Base-by-base conservation (phyloP, 108 stramenopile species). In the Skeletonema tropicum region DNA sequence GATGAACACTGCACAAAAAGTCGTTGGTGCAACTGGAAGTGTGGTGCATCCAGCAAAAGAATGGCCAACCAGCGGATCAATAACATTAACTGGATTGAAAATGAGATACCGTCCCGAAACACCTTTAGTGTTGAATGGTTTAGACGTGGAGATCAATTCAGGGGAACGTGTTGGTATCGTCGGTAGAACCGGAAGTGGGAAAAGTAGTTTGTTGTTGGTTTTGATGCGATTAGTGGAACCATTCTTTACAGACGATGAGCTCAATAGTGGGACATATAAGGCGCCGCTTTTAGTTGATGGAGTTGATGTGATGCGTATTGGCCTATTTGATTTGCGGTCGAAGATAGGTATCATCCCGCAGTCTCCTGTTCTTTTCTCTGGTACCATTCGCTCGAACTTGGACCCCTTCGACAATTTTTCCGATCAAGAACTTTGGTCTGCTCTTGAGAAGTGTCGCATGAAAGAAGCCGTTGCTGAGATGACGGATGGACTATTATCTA, bases 291-390 rank as follows among this genome's bases (percentile, higher is more conserved):
- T 67, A 11, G 86, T 98, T 72, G 98, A 98, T 74, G 97, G 91
- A 29, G 78, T 97, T 31, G 97, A 98, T 85, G 81, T 89, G 11
- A 58, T 89, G 46, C 68, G 87, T 17, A 84, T 98, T 39, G 96
- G 97, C 9, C 83, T 98, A 39, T 59, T 83, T 52, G 90, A 92
- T 17, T 82, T 98, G 30, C 87, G 98, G 23, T 80, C 86, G 31
- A 78, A 81, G 49, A 60, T 98, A n/a, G 92, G 94, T 17, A 96
- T 98, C 39, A 97, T 98, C 58, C 97, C 97, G 0, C 97, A 98
- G 73, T 92, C 94, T 65, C 97, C 97, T 3, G 95, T 97, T 23
- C 75, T 98, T 41, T 98, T 98, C 59, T 85, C 84, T 23, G 97
- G 97, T 29, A 91, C 96, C 1, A 85, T 98, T 30, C 75, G 97